Evolutionary conservation across 2,329 filamentous ascomycete species (phyloP).

Genomic region (Alternaria dauci): DNA sequence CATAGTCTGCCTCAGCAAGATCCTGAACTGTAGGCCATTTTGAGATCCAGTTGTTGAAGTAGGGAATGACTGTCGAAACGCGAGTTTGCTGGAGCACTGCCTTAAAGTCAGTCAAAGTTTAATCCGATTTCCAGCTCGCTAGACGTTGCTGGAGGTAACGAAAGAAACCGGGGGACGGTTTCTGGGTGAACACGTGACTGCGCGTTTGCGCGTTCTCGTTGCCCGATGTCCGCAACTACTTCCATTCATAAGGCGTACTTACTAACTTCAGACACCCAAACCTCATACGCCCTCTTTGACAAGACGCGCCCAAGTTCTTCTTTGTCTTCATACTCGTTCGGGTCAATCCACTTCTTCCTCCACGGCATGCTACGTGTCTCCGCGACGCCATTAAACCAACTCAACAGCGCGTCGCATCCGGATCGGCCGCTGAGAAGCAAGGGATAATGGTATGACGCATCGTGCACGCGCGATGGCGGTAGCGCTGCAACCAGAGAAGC

Average conservation of each 20-base stretch:
- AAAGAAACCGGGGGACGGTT: neutral
- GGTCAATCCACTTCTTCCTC: conserved; percentile 66
- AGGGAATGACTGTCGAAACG: conserved; percentile 68
- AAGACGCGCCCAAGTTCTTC: conserved; percentile 53
- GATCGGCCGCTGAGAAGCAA: conserved; percentile 31
- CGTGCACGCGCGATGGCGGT: conserved; percentile 40
- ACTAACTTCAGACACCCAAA: conserved; percentile 72
- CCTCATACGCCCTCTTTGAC: conserved; percentile 67
- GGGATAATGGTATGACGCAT: conserved; percentile 42
- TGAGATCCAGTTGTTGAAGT: conserved; percentile 69
- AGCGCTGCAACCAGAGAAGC: conserved; percentile 22
- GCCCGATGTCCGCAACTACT: neutral
- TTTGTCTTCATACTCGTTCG: conserved; percentile 35
- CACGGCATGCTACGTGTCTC: conserved; percentile 49
- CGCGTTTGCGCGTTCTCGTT: conserved; percentile 14
- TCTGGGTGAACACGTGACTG: conserved; percentile 23
- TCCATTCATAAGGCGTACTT: conserved; percentile 23
- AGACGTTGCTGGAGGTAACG: neutral
- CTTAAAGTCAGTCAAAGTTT: neutral
- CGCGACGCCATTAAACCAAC: conserved; percentile 45
- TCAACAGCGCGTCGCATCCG: conserved; percentile 31
- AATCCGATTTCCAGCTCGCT: neutral
- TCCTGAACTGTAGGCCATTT: conserved; percentile 68
- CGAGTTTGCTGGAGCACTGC: conserved; percentile 70
- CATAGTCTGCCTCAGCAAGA: conserved; percentile 62